phyloP scores from a whole-genome alignment of 805 yeast species.

The Lachancea waltii region DNA sequence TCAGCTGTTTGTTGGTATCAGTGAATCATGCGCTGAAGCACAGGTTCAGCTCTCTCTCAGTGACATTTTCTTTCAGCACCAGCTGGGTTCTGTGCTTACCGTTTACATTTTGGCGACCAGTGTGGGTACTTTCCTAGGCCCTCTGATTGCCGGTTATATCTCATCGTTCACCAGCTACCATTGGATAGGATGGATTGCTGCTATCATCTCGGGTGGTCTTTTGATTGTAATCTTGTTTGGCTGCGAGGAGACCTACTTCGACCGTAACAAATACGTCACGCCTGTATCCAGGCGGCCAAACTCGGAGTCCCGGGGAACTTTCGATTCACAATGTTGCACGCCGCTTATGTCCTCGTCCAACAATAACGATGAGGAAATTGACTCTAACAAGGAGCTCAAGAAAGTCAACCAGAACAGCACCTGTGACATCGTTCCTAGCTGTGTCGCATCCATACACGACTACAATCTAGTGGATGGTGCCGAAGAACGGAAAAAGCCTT shows the following conservation, averaged over 20 bases:
- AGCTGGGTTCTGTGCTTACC: constrained; percentile 65
- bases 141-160: constrained; percentile 71
- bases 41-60: constrained; percentile 61
- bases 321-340: constrained; percentile 2
- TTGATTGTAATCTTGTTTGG: constrained; percentile 48
- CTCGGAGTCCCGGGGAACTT: constrained; percentile 1
- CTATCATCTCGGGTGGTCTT: constrained; percentile 56
- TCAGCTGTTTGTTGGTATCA: constrained; percentile 71
- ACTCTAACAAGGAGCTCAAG: not conserved
- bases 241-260: constrained; percentile 68
- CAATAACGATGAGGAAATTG: not conserved
- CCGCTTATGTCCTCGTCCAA: not conserved
- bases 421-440: constrained; percentile 1
- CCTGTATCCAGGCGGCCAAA: constrained; percentile 21
- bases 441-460: constrained; percentile 14
- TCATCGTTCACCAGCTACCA: constrained; percentile 55
- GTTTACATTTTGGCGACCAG: constrained; percentile 69
- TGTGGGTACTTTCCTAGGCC: constrained; percentile 73
- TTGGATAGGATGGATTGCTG: constrained; percentile 71
- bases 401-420: not conserved
- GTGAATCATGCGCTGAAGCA: constrained; percentile 73
- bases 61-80: constrained; percentile 74
- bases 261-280: constrained; percentile 41
- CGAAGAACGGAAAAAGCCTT: constrained; percentile 37
- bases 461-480: constrained; percentile 34